Base-by-base conservation (phyloP, 208 protist species). In the Angomonas ambiguus region DNA sequence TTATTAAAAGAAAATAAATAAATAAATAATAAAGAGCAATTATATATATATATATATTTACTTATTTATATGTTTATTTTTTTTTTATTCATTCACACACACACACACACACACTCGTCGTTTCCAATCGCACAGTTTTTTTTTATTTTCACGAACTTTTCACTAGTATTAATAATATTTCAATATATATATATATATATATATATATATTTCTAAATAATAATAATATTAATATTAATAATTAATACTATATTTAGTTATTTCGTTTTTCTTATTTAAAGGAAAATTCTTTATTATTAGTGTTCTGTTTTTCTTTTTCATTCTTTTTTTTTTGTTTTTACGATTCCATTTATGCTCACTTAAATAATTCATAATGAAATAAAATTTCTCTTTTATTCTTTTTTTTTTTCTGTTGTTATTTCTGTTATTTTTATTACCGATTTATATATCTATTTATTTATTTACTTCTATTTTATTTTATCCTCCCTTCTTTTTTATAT, bases 1-100 rank as follows among this genome's bases (percentile, higher is more conserved):
- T 71, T 99, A 98, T 76, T 99, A 88, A 96, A 49, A 24, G 20
- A n/a, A 10, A 49, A 27, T 31, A 31, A 27, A 31, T 1, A 66
- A 62, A 3, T n/a, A 58, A 63, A 67, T 49, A 53, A 31, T 67
- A 49, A 42, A 32, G 2, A 31, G 71, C 16, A 10, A 38, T 51
- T 2, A 45, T 31, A 31, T 41, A 63, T 20, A 8, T 16, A 45
- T 45, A n/a, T n/a, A n/a, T 62, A 56, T 67, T 66, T 61, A 35
- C n/a, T 20, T 57, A 60, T 66, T 66, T 59, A 31, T 57, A 38
- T 34, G n/a, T 20, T n/a, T 58, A 41, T 58, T 18, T 18, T 18
- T 49, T 18, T 18, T 49, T 49, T 49, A 49, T 18, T n/a, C n/a
- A n/a, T n/a, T n/a, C n/a, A n/a, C n/a, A n/a, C n/a, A n/a, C n/a